A percentile compares a stretch with the other conserved stretches of the same genome.
Conservation (phyloP, 2,329 filamentous ascomycete genomes). For the Huntiella decipiens region DNA sequence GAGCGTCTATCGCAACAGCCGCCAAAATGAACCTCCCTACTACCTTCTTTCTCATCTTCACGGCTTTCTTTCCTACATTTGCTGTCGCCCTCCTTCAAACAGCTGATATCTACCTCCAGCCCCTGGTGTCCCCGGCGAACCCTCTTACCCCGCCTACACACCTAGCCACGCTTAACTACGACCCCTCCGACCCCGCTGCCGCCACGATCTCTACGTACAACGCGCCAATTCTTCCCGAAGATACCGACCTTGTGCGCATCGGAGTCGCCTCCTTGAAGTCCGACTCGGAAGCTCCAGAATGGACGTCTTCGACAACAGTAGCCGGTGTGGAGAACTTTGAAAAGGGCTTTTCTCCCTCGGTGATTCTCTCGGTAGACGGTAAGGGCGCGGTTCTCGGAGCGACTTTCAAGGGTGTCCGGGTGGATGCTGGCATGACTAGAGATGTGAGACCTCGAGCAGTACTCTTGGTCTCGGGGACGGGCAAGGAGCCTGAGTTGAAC, state of each 20-base stretch:
- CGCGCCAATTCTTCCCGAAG: constrained; percentile 30
- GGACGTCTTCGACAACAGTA: constrained; percentile 37
- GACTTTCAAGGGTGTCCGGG: constrained; percentile 33
- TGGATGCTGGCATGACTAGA: constrained; percentile 45
- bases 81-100: constrained; percentile 24
- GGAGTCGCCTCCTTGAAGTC: constrained; percentile 20
- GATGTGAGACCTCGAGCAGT: constrained; percentile 44
- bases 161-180: constrained; percentile 40
- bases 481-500: constrained; percentile 40
- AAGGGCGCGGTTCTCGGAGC: constrained; percentile 26
- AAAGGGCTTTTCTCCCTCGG: constrained; percentile 40
- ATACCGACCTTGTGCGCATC: constrained; percentile 32
- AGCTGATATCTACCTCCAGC: constrained; percentile 35
- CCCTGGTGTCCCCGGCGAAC: constrained; percentile 19
- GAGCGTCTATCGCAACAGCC: background rate
- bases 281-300: constrained; percentile 20
- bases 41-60: background rate
- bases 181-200: constrained; percentile 23
- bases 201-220: constrained; percentile 35
- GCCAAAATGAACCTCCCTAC: background rate
- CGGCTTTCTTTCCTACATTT: constrained; percentile 16
- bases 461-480: constrained; percentile 27
- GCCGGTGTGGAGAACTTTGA: constrained; percentile 36
- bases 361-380: constrained; percentile 32
- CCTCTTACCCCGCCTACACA: constrained; percentile 18